Evolutionary conservation across 176 grass and related monocot genomes (phyloP).

Genomic region (Carex scoparia): DNA sequence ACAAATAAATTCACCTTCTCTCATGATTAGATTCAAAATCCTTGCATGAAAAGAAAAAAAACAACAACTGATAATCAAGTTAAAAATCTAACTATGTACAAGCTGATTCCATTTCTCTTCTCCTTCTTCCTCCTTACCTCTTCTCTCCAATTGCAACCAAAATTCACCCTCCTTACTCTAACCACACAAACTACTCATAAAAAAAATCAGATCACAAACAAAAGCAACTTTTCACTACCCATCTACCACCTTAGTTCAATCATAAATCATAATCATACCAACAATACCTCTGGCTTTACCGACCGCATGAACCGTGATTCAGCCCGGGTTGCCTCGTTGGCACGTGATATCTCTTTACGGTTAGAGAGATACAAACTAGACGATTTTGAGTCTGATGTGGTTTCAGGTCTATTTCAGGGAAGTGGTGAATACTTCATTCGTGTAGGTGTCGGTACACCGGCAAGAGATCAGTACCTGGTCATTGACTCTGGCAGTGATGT

Average conservation of each 20-base stretch:
- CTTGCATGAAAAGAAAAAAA: background rate
- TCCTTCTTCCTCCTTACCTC: constrained; percentile 25
- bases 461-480: constrained; percentile 72
- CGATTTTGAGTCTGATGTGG: constrained; percentile 63
- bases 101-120: constrained; percentile 20
- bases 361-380: constrained; percentile 15
- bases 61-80: background rate
- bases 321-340: constrained; percentile 31
- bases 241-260: constrained; percentile 56
- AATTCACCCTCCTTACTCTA: constrained; percentile 47
- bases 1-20: constrained; percentile 40
- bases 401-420: constrained; percentile 65
- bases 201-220: background rate
- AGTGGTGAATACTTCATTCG: constrained; percentile 94
- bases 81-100: constrained; percentile 10
- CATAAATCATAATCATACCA: constrained; percentile 29
- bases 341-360: constrained; percentile 20
- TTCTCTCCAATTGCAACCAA: constrained; percentile 6
- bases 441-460: constrained; percentile 61
- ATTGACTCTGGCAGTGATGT: constrained; percentile 96
- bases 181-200: background rate
- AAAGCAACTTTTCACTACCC: constrained; percentile 26
- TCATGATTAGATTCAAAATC: background rate
- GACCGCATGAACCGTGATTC: constrained; percentile 35
- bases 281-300: constrained; percentile 18